A percentile compares a stretch with the other conserved stretches of the same genome.
Conservation (phyloP, 129 eudicot species). For the Flaveria robusta region DNA sequence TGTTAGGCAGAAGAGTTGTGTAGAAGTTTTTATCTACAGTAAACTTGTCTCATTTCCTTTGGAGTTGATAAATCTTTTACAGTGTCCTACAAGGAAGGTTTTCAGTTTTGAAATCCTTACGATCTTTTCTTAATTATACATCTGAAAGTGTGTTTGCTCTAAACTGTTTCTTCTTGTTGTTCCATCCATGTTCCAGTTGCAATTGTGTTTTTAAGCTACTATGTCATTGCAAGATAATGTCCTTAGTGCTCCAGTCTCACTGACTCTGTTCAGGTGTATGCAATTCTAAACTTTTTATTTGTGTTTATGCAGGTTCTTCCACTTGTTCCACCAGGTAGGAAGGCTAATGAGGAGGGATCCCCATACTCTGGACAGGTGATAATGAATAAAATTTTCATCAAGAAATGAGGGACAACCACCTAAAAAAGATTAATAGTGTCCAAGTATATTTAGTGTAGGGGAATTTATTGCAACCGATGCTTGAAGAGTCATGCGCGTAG, state of each 20-base stretch:
- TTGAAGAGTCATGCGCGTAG: conserved; percentile 4
- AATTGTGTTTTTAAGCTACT: conserved; percentile 2
- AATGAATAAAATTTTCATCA: conserved; percentile 7
- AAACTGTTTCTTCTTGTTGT: conserved; percentile 17
- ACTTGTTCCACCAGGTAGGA: conserved; percentile 98
- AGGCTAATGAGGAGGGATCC: conserved; percentile 89
- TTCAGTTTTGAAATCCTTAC: neutral
- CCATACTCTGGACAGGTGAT: conserved; percentile 97
- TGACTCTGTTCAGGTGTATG: conserved; percentile 17
- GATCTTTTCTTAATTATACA: neutral
- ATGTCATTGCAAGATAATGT: conserved; percentile 6
- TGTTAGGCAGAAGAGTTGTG: conserved; percentile 1
- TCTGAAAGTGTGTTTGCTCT: neutral
- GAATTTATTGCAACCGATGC: conserved; percentile 7
- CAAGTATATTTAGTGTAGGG: neutral
- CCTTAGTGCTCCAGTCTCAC: neutral
- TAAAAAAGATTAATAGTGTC: conserved; percentile 1
- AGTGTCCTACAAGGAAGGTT: neutral
- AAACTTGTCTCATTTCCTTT: conserved; percentile 2
- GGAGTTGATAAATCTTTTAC: conserved; percentile 3
- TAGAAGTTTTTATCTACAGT: neutral
- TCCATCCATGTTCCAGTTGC: conserved; percentile 13
- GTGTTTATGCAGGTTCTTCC: conserved; percentile 85
- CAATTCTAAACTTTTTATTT: conserved; percentile 26
- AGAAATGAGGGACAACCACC: conserved; percentile 5